phyloP scores from a whole-genome alignment of 306 rosid genomes.

The Dalbergia oliveri region DNA sequence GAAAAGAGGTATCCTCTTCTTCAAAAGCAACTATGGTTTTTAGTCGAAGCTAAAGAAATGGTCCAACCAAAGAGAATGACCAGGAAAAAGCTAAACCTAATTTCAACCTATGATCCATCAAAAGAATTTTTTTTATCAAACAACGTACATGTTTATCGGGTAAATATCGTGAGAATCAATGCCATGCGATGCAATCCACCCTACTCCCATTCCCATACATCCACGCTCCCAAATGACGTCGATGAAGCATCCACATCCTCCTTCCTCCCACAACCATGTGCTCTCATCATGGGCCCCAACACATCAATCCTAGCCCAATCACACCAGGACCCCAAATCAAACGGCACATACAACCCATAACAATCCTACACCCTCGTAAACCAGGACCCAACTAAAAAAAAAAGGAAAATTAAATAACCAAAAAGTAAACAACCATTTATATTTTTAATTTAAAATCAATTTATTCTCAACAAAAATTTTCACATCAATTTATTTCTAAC shows the following conservation, averaged over 20 bases:
- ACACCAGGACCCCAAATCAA: not conserved
- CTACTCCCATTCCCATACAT: too few species aligned
- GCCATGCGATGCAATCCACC: constrained; percentile 28
- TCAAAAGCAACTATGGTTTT: not conserved
- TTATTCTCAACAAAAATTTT: too few species aligned
- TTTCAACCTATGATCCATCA: constrained; percentile 21
- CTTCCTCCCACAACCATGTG: constrained; percentile 32
- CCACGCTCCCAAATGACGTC: constrained; percentile 33
- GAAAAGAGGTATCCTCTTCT: not conserved
- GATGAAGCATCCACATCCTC: constrained; percentile 42
- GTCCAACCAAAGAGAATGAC: constrained; percentile 33
- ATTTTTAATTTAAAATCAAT: too few species aligned
- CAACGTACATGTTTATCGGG: too few species aligned
- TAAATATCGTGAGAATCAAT: constrained; percentile 47
- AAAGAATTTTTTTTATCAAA: too few species aligned
- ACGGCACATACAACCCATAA: not conserved
- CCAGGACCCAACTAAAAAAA: not conserved
- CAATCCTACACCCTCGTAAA: not conserved
- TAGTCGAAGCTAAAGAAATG: not conserved
- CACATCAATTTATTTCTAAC: too few species aligned
- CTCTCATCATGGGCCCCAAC: constrained; percentile 19
- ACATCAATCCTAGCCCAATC: not conserved
- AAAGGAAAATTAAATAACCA: too few species aligned
- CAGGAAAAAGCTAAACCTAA: constrained; percentile 34
- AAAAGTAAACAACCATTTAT: too few species aligned